These are phyloP conservation scores for Ceratocystis smalleyi DNA, from an alignment of 2,329 filamentous ascomycete genomes.

Conservation along the genomic window DNA sequence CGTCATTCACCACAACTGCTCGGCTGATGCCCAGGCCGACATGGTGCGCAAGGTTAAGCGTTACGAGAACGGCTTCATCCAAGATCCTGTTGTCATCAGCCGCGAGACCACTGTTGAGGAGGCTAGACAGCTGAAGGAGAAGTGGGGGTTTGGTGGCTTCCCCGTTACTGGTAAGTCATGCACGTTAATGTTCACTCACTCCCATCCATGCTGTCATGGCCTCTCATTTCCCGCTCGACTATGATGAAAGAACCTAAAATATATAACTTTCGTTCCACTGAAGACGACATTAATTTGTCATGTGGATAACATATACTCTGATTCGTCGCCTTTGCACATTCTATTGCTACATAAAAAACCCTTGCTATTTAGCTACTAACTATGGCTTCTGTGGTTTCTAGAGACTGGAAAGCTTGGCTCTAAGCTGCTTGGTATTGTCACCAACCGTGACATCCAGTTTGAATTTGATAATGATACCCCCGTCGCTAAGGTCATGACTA, in stretches of 20 bases:
- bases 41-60: conserved; percentile 99
- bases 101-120: conserved; percentile 79
- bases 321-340: conserved; percentile 24
- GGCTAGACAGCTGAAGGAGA: conserved; percentile 83
- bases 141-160: conserved; percentile 97
- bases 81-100: conserved; percentile 83
- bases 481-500: conserved; percentile 88
- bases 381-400: conserved; percentile 26
- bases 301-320: conserved; percentile 46
- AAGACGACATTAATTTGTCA: conserved; percentile 58
- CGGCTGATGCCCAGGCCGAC: conserved; percentile 88
- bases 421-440: conserved; percentile 93
- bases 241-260: conserved; percentile 66
- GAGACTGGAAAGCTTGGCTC: conserved; percentile 86
- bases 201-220: not conserved
- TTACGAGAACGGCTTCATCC: conserved; percentile 98
- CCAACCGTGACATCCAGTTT: conserved; percentile 95
- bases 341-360: conserved; percentile 27
- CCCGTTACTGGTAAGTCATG: conserved; percentile 80
- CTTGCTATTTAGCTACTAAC: conserved; percentile 7
- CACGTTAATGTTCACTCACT: conserved; percentile 12
- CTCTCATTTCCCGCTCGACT: conserved; percentile 12
- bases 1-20: conserved; percentile 99
- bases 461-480: conserved; percentile 57
- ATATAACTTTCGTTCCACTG: conserved; percentile 99